These are phyloP conservation scores for Blumeriella jaapii DNA, from an alignment of 2,329 filamentous ascomycete genomes.

Conservation along the genomic window DNA sequence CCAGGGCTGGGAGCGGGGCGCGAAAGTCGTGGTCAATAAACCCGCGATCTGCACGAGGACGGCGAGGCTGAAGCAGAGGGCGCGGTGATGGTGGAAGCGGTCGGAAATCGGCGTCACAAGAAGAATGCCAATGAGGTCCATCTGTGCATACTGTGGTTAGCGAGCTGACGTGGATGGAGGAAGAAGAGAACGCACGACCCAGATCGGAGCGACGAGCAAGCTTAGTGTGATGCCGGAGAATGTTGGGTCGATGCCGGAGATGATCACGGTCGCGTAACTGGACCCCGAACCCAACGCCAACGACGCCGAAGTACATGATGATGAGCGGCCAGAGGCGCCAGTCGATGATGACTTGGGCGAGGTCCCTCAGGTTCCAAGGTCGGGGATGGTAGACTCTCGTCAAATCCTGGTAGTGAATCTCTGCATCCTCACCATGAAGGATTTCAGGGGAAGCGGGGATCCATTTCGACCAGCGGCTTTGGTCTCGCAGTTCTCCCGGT, in stretches of 20 bases:
- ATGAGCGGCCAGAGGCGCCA: slow-evolving; percentile 82
- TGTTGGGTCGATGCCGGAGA: slow-evolving; percentile 61
- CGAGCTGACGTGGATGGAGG: slow-evolving; percentile 3
- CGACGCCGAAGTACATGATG: slow-evolving; percentile 91
- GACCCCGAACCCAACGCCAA: slow-evolving; percentile 82
- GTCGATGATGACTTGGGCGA: slow-evolving; percentile 61
- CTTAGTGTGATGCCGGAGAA: slow-evolving; percentile 67
- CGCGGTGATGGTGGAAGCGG: slow-evolving; percentile 69
- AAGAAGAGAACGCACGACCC: slow-evolving; percentile 53
- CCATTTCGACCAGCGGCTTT: slow-evolving; percentile 46
- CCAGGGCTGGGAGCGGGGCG: slow-evolving; percentile 56
- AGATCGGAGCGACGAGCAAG: slow-evolving; percentile 80
- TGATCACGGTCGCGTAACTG: slow-evolving; percentile 86
- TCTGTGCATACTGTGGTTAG: slow-evolving; percentile 33
- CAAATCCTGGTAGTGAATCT: slow-evolving; percentile 74
- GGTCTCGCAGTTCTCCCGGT: slow-evolving; percentile 44
- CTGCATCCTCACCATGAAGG: slow-evolving; percentile 63
- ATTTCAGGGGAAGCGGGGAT: slow-evolving; percentile 60
- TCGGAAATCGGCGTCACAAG: slow-evolving; percentile 78
- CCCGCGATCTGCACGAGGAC: slow-evolving; percentile 72
- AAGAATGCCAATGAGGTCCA: slow-evolving; percentile 81
- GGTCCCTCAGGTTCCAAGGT: slow-evolving; percentile 61
- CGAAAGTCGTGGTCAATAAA: slow-evolving; percentile 68
- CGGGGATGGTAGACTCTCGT: slow-evolving; percentile 67
- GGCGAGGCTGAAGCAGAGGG: slow-evolving; percentile 69